Evolutionary conservation across 805 yeast genomes (phyloP).

Genomic region (Metschnikowia anglica): DNA sequence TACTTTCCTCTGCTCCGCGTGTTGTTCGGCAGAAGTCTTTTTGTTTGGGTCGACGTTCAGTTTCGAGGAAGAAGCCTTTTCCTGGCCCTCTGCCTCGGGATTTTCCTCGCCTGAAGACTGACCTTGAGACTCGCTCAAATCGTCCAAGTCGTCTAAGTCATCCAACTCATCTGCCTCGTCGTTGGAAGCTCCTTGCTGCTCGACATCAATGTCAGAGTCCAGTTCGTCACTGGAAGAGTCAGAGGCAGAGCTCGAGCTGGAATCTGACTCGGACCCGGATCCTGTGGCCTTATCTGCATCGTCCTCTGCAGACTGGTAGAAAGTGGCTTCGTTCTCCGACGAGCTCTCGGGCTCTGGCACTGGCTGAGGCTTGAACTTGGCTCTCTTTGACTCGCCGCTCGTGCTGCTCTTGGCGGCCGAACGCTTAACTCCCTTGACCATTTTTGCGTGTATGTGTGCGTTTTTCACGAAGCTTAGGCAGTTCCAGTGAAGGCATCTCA

Average conservation of each 20-base stretch:
- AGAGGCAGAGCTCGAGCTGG: conserved; percentile 3
- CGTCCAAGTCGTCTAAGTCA: conserved; percentile 20
- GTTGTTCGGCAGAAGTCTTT: conserved; percentile 61
- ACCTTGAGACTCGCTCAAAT: conserved; percentile 21
- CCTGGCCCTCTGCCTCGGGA: conserved; percentile 30
- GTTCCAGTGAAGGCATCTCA: neutral
- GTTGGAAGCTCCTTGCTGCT: neutral
- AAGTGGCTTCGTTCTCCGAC: conserved; percentile 25
- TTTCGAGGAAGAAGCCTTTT: conserved; percentile 12
- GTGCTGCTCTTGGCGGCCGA: conserved; percentile 21
- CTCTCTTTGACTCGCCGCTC: conserved; percentile 24
- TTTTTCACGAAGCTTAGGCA: neutral
- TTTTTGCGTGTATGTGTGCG: neutral
- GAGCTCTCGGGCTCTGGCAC: conserved; percentile 25
- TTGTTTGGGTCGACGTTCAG: conserved; percentile 40
- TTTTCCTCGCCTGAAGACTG: conserved; percentile 23
- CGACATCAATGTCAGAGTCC: conserved; percentile 14
- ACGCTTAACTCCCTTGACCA: conserved; percentile 36
- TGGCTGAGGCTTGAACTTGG: conserved; percentile 22
- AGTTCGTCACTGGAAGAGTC: conserved; percentile 17
- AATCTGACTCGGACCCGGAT: conserved; percentile 8
- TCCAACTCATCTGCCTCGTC: conserved; percentile 31
- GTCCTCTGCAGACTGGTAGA: conserved; percentile 24
- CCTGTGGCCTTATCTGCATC: conserved; percentile 13
- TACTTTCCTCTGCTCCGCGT: conserved; percentile 77